Percentiles rank a stretch among this genome's conserved stretches.
phyloP scores from a whole-genome alignment of 2,329 filamentous ascomycete genomes.

The Sclerotinia sclerotiorum region DNA sequence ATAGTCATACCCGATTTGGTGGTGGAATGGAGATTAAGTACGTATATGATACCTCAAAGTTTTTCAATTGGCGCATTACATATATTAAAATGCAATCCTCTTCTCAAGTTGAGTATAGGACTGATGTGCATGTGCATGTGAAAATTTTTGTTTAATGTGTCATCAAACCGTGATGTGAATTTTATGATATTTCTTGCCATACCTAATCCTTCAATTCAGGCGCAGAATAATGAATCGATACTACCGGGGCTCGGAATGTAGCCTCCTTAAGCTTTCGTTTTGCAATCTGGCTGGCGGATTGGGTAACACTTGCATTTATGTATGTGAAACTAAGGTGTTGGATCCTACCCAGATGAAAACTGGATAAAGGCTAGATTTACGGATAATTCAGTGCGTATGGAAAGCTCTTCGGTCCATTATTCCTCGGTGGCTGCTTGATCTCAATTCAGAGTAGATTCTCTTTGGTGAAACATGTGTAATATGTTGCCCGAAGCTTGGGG shows the following conservation, averaged over 20 bases:
- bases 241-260: not conserved
- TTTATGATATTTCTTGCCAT: not conserved
- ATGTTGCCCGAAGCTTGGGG: conserved; percentile 15
- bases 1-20: conserved; percentile 3
- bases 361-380: not conserved
- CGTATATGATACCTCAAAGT: conserved; percentile 22
- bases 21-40: conserved; percentile 6
- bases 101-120: not conserved
- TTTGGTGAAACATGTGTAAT: conserved; percentile 4
- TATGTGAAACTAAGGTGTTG: not conserved
- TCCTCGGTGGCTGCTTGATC: not conserved
- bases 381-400: not conserved
- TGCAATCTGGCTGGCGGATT: not conserved
- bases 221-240: not conserved
- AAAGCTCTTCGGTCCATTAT: not conserved
- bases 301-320: not conserved
- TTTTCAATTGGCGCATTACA: conserved; percentile 13
- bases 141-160: not conserved
- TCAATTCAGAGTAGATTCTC: conserved; percentile 2
- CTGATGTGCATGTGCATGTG: not conserved
- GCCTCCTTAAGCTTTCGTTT: not conserved
- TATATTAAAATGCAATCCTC: not conserved
- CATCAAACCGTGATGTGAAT: not conserved
- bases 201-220: too few relatives aligned
- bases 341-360: not conserved